Evolutionary conservation across 2,329 filamentous ascomycete species (phyloP), one percentile per base, ranked within the genome.

Genomic region (Alternaria sp.): DNA sequence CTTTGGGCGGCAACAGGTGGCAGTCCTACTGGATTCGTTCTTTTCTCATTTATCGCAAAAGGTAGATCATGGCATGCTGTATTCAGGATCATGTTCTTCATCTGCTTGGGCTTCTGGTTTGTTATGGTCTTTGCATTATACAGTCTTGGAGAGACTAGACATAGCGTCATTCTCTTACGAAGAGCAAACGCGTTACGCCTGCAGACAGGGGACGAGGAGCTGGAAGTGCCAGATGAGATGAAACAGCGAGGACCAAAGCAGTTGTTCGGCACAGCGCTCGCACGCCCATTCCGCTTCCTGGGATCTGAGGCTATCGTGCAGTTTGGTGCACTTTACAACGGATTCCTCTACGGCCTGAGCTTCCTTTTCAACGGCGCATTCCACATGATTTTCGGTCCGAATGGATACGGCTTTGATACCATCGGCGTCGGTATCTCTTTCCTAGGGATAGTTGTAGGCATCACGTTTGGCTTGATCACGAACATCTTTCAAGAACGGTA

Each of bases 311-410:
- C 81, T 36, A 84, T 85, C 44, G 80, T 83, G 30, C 77, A 82
- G 16, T 83, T 83, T 36, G 79, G 76, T n/a, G 82, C 83, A 2
- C 65, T 83, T 1, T 84, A 83, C 66, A 84, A 84, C 49, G 82
- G 81, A 4, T 84, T 82, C 59, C 71, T 84, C 3, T 84, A 84
- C 51, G 83, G 83, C 2, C 59, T 84, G 9, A 82, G 81, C 1
- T 85, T 85, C 55, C 73, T 84, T 0, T 84, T 84, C 73, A 84
- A 84, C 57, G 81, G 79, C 4, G 82, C 82, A 0, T 85, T 85
- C 57, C 75, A 79, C 20, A 75, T 85, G 20, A 83, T 85, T 0
- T 85, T 85, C 57, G 81, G 82, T 1, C 68, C 75, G 8, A 66
- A 71, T 16, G 82, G 83, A 1, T 80, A 81, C 54, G 81, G 80